Evolutionary conservation across 306 rosid genomes (phyloP), one percentile per base, ranked within the genome.

Genomic region (Cicer bijugum): DNA sequence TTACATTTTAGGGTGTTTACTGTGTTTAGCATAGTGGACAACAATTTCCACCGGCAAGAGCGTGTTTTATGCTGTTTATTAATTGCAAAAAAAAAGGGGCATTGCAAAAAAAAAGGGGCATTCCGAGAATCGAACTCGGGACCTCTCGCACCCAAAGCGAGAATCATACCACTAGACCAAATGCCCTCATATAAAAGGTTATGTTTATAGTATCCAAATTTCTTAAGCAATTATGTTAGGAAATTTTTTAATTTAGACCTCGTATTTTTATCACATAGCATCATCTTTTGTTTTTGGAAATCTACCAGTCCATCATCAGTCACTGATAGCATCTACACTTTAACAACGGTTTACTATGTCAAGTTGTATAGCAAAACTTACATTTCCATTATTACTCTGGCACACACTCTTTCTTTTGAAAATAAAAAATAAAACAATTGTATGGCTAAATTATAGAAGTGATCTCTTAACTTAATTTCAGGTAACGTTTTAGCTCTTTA

Each of bases 141-240:
- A 28, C 35, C 5, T 4, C 57, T 67, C 38, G 43, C 20, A 59
- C 44, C 64, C 89, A 23, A 84, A 88, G 89, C 76, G 81, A 77
- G 81, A 85, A 88, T 84, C 87, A 80, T 82, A 82, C 84, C 85
- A 77, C 82, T 84, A 84, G 84, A 84, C 87, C 86, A 78, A 78
- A 64, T 71, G 67, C 52, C 78, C 64, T 46, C 11, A 0, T 23
- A 5, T 59, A 67, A 2, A 8, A 40, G 17, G 0, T 38, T 11
- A 0, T 38, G 46, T 19, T 56, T 23, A 1, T 23, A 8, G 4
- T 2, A 3, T 4, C 0, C 0, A 0, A 55, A 20, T 55, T 0
- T 9, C 4, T 20, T 20, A 56, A 38, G 4, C 6, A 56, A 61
- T 40, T 14, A 23, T 51, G 28, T 40, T 48, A 12, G 9, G 47